A percentile compares a stretch with the other conserved stretches of the same genome.
Evolutionary conservation across 2,329 filamentous ascomycete species (phyloP).

Genomic region (Phyllosticta citribraziliensis): DNA sequence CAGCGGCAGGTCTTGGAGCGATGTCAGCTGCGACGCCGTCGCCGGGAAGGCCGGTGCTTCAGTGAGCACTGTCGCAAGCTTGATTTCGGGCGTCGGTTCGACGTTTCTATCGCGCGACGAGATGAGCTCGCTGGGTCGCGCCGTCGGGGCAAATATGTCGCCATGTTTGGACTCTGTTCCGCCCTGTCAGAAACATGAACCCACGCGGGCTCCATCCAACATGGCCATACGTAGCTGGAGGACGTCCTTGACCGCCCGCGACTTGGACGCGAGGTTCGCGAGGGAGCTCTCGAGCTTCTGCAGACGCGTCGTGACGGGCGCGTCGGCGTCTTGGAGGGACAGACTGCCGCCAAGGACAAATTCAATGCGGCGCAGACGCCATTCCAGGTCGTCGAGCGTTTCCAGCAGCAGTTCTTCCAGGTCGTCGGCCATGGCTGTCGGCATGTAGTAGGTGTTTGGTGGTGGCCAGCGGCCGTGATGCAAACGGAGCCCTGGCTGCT

Average conservation of each 20-base stretch:
- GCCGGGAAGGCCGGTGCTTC: conserved; percentile 34
- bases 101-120: not conserved
- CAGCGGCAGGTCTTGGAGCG: conserved; percentile 34
- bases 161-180: conserved; percentile 30
- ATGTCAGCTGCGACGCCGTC: conserved; percentile 34
- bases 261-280: conserved; percentile 30
- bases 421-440: conserved; percentile 18
- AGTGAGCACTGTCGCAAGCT: conserved; percentile 32
- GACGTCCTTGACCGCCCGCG: conserved; percentile 29
- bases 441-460: not conserved
- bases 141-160: conserved; percentile 23
- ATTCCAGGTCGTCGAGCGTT: conserved; percentile 36
- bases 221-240: conserved; percentile 26
- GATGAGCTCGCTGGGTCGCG: conserved; percentile 3
- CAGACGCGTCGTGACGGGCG: conserved; percentile 24
- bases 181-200: not conserved
- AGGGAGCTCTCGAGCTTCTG: conserved; percentile 28
- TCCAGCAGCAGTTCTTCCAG: conserved; percentile 30
- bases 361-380: conserved; percentile 34
- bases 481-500: not conserved
- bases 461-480: not conserved
- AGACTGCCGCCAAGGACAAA: conserved; percentile 31
- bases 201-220: not conserved
- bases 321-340: conserved; percentile 18
- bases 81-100: conserved; percentile 12